phyloP scores from a whole-genome alignment of 2,329 filamentous ascomycete species.

The Penicillium sp. region DNA sequence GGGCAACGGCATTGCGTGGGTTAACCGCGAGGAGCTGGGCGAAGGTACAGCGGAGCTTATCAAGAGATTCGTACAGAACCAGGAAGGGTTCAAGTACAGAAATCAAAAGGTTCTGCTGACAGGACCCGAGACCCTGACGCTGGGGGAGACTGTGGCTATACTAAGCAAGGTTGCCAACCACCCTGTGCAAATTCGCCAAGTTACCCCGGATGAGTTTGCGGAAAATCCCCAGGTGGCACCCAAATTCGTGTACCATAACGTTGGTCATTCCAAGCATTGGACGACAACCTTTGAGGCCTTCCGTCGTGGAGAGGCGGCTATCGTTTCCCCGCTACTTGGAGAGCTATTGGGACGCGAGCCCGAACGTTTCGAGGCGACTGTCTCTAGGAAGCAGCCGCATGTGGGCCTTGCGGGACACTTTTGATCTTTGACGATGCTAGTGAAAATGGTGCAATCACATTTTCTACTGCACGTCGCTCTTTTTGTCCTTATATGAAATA shows the following conservation, averaged over 20 bases:
- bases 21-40: constrained; percentile 48
- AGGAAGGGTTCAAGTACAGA: constrained; percentile 12
- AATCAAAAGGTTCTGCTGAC: not conserved
- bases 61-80: constrained; percentile 29
- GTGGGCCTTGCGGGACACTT: too few relatives aligned
- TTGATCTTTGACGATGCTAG: too few relatives aligned
- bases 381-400: too few relatives aligned
- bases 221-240: not conserved
- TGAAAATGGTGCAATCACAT: too few relatives aligned
- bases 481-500: too few relatives aligned
- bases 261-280: not conserved
- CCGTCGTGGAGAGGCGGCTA: not conserved
- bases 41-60: constrained; percentile 48
- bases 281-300: not conserved
- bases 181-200: not conserved
- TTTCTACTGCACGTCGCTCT: too few relatives aligned
- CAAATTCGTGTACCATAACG: not conserved
- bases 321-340: not conserved
- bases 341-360: not conserved
- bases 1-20: constrained; percentile 45
- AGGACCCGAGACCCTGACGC: not conserved
- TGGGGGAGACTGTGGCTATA: not conserved
- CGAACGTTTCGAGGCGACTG: not conserved
- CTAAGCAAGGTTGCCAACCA: not conserved
- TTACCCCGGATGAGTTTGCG: not conserved